phyloP scores from a whole-genome alignment of 495 filamentous ascomycete species.

The Bryoglossum gracile region DNA sequence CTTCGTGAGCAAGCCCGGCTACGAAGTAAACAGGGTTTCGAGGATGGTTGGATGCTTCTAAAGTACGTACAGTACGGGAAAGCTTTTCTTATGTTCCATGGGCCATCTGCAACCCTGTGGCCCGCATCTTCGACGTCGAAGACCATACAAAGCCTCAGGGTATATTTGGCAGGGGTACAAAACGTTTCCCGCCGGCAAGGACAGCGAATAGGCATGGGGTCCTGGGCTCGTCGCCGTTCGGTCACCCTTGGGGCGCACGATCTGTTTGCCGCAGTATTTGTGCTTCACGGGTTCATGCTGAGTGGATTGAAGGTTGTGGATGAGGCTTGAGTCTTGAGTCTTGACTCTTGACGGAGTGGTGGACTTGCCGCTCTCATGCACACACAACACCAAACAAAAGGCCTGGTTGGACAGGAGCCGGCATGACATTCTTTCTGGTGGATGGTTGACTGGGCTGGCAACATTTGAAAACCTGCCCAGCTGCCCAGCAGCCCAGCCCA shows the following conservation, averaged over 20 bases:
- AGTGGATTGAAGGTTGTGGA: not conserved
- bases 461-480: not conserved
- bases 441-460: too few species aligned
- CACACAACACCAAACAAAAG: too few species aligned
- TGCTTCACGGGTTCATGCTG: slow-evolving; percentile 18
- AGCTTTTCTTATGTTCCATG: slow-evolving; percentile 2
- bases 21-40: not conserved
- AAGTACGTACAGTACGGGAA: not conserved
- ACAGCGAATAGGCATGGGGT: slow-evolving; percentile 2
- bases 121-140: slow-evolving; percentile 15
- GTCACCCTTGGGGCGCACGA: slow-evolving; percentile 13
- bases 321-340: slow-evolving; percentile 10
- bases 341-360: too few species aligned
- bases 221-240: not conserved
- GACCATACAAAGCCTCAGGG: slow-evolving; percentile 12
- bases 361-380: slow-evolving; percentile 16
- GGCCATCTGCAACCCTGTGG: slow-evolving; percentile 16
- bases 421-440: too few species aligned
- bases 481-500: not conserved
- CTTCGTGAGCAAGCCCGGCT: not conserved
- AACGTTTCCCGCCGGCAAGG: slow-evolving; percentile 18
- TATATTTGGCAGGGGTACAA: slow-evolving; percentile 16
- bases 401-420: slow-evolving; percentile 14
- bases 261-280: slow-evolving; percentile 9
- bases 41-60: not conserved